Evolutionary conservation across 176 grass and related monocot species (phyloP).

Genomic region (Olyra latifolia): DNA sequence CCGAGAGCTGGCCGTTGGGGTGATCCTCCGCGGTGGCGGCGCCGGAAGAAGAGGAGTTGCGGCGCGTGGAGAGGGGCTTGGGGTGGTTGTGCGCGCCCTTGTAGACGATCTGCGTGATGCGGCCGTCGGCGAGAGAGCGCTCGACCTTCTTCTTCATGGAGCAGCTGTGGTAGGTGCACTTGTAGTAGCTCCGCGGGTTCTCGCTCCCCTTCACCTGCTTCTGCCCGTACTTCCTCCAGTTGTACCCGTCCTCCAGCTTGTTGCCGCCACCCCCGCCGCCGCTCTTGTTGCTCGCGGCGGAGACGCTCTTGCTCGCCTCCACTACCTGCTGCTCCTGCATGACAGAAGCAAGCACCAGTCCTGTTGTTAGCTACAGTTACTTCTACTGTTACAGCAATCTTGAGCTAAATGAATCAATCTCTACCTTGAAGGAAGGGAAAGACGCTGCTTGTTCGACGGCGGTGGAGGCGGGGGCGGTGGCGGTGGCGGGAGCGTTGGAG

Average conservation of each 20-base stretch:
- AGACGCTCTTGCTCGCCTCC: constrained; percentile 4
- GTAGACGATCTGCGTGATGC: constrained; percentile 85
- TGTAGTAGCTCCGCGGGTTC: constrained; percentile 97
- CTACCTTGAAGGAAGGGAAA: constrained; percentile 57
- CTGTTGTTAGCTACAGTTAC: background rate
- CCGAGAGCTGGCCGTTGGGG: background rate
- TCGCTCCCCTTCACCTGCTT: constrained; percentile 97
- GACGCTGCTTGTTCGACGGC: constrained; percentile 18
- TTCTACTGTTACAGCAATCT: background rate
- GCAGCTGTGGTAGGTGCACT: constrained; percentile 84
- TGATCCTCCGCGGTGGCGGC: background rate
- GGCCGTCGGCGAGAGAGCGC: constrained; percentile 64
- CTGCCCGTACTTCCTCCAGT: constrained; percentile 98
- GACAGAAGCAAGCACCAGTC: background rate
- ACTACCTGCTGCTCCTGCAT: constrained; percentile 22
- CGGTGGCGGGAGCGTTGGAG: constrained; percentile 28
- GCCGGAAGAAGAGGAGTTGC: constrained; percentile 3
- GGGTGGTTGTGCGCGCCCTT: constrained; percentile 90
- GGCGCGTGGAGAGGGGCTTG: constrained; percentile 63
- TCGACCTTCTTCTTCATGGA: constrained; percentile 96
- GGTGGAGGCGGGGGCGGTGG: constrained; percentile 32
- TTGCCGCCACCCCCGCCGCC: background rate
- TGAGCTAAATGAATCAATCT: background rate
- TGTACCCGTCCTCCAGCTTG: constrained; percentile 80
- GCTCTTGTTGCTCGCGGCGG: background rate